phyloP scores from a whole-genome alignment of 2,329 filamentous ascomycete genomes.

The Penicillium sp. region DNA sequence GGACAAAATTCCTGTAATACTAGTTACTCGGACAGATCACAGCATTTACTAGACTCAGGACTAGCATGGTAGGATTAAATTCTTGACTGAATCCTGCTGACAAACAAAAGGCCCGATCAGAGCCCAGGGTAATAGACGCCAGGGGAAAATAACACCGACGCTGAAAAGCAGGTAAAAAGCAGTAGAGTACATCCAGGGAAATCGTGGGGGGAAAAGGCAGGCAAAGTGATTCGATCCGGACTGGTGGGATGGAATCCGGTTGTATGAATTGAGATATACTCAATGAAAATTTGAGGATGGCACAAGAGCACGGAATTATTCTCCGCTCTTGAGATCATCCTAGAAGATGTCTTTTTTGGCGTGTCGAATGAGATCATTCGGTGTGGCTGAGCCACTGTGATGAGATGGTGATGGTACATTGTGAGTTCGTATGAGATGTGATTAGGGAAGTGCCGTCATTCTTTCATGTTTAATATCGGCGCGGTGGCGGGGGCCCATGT shows the following conservation, averaged over 20 bases:
- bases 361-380: not conserved
- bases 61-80: not conserved
- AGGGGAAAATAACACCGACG: slow-evolving; percentile 9
- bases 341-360: not conserved
- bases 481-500: slow-evolving; percentile 5
- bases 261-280: not conserved
- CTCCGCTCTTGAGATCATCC: not conserved
- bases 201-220: not conserved
- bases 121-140: not conserved
- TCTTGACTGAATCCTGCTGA: not conserved
- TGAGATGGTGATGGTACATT: not conserved
- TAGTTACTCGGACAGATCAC: not conserved
- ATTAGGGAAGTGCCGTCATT: not conserved
- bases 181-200: slow-evolving; percentile 8
- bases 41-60: not conserved
- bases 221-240: not conserved
- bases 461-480: slow-evolving; percentile 13
- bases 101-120: slow-evolving; percentile 1
- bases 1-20: too few relatives aligned
- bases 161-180: slow-evolving; percentile 9
- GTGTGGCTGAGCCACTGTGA: not conserved
- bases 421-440: not conserved
- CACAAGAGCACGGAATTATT: not conserved
- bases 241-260: not conserved
- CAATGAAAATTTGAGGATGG: not conserved